Percentiles rank a stretch among this genome's conserved stretches.
These are phyloP conservation scores for Xylogone sp. DNA, from an alignment of 2,329 filamentous ascomycete species.

Conservation along the genomic window DNA sequence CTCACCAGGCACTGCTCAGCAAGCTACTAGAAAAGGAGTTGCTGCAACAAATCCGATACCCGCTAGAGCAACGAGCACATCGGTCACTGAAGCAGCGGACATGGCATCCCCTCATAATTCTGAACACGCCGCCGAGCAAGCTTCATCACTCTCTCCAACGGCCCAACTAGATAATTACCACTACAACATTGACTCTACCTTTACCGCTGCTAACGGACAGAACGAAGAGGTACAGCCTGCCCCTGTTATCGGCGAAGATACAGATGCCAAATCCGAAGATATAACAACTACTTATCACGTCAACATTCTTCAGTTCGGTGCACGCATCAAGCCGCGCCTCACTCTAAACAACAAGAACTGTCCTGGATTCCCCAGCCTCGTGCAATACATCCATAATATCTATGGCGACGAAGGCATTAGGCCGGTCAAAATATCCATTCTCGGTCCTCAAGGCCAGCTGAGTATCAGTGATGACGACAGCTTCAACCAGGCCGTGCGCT, in stretches of 20 bases:
- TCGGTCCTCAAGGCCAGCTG: slow-evolving; percentile 17
- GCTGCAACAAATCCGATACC: not conserved
- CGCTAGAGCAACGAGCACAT: not conserved
- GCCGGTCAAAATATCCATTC: slow-evolving; percentile 16
- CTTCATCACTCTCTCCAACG: not conserved
- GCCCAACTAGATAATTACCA: slow-evolving; percentile 8
- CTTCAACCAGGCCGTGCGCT: slow-evolving; percentile 16
- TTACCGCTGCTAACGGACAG: not conserved
- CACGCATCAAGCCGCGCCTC: slow-evolving; percentile 15
- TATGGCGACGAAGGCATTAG: slow-evolving; percentile 11
- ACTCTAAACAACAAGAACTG: slow-evolving; percentile 15
- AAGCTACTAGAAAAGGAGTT: not conserved
- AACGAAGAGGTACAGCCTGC: not conserved
- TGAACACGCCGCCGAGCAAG: not conserved
- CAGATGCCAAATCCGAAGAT: not conserved
- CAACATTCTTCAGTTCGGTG: slow-evolving; percentile 19
- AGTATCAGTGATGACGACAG: slow-evolving; percentile 18
- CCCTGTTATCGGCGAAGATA: not conserved
- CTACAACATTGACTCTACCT: slow-evolving; percentile 1
- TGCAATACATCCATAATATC: slow-evolving; percentile 17
- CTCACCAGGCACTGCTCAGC: not conserved
- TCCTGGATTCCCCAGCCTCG: slow-evolving; percentile 20
- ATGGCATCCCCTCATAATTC: not conserved
- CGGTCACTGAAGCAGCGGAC: not conserved
- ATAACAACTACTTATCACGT: slow-evolving; percentile 15